Base-by-base conservation (phyloP, 75 land plant genomes). In the Cryptomeria japonica region DNA sequence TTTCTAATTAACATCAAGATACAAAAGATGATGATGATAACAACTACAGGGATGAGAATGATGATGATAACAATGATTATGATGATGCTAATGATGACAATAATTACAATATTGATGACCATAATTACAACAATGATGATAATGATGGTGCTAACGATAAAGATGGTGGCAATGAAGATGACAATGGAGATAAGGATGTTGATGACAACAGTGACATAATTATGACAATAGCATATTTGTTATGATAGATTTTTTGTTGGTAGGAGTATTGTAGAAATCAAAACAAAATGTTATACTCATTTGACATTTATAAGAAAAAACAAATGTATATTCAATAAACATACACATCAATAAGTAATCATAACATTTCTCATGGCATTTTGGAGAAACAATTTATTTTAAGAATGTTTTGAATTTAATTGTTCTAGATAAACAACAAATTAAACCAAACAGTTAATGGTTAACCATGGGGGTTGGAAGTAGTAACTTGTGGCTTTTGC, bases 1-100 rank as follows among this genome's bases (percentile, higher is more conserved):
- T 53, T 51, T 22, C 16, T 87, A 34, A 83, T 97, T n/a, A n/a
- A 49, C 51, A 49, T 0, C 51, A 49, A 11, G 51, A 49, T 49
- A 49, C 51, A 49, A 11, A 49, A 8, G 51, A 11, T 11, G 51
- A 7, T 49, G 10, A 49, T 49, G 51, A 49, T 49, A 11, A 11
- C 51, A 49, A 49, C 8, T 8, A 49, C 8, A 8, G 9, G 9
- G 8, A 49, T 8, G 47, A 8, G 47, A n/a, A n/a, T n/a, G n/a
- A n/a, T n/a, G n/a, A n/a, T n/a, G n/a, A n/a, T n/a, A n/a, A n/a
- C n/a, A n/a, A n/a, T n/a, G n/a, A n/a, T n/a, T n/a, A n/a, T n/a
- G n/a, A n/a, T n/a, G 9, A 49, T 11, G 12, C 8, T 49, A 11
- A 49, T 11, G 1, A 49, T 49, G 12, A 49, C 1, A 11, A 49